These are phyloP conservation scores for Dothidotthia symphoricarpi DNA, from an alignment of 2,329 filamentous ascomycete species.

Conservation along the genomic window DNA sequence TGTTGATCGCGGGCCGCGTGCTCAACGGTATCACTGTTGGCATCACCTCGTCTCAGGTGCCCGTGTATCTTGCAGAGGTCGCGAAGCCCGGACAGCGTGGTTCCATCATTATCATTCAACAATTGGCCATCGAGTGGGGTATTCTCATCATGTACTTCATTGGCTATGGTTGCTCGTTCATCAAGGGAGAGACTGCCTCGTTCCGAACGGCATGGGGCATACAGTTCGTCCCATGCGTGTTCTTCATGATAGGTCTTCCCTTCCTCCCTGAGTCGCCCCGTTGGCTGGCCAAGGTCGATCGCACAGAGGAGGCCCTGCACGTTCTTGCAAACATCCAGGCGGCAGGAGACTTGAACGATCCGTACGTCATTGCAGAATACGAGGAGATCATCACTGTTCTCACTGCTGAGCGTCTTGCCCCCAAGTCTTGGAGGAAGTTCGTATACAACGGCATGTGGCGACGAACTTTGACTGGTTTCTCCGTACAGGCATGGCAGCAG, in stretches of 20 bases:
- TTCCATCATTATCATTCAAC: conserved; percentile 47
- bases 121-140: conserved; percentile 44
- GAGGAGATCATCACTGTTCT: conserved; percentile 48
- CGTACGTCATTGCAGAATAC: conserved; percentile 51
- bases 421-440: conserved; percentile 46
- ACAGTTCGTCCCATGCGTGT: conserved; percentile 47
- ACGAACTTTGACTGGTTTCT: conserved; percentile 56
- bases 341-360: conserved; percentile 46
- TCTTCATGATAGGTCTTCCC: conserved; percentile 47
- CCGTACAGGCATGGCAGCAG: conserved; percentile 59
- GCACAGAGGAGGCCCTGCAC: conserved; percentile 47
- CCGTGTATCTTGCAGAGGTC: conserved; percentile 49
- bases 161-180: conserved; percentile 48
- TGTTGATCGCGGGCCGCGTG: conserved; percentile 50
- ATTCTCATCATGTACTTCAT: conserved; percentile 49
- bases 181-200: conserved; percentile 38
- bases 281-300: conserved; percentile 51
- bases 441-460: conserved; percentile 59
- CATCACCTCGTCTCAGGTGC: conserved; percentile 47
- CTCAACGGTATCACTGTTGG: conserved; percentile 46
- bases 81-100: conserved; percentile 46
- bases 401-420: conserved; percentile 42
- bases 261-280: conserved; percentile 50
- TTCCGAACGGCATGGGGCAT: conserved; percentile 51
- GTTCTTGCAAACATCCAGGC: conserved; percentile 49